Percentiles rank a stretch among this genome's conserved stretches.
phyloP scores from a whole-genome alignment of 1,284 basidiomycete species.

The Sparassis latifolia region DNA sequence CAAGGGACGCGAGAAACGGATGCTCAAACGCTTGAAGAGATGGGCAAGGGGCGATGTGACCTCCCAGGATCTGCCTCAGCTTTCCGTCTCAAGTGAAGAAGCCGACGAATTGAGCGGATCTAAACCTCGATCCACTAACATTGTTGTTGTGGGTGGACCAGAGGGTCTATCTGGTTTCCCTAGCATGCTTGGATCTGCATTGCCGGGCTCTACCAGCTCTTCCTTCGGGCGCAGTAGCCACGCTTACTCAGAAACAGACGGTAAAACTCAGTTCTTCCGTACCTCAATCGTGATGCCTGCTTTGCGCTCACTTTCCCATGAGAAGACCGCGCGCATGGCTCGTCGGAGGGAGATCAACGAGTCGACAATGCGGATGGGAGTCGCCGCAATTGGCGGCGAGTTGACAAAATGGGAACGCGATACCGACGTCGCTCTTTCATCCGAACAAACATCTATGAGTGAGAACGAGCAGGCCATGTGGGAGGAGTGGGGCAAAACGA shows the following conservation, averaged over 20 bases:
- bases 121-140: constrained; percentile 30
- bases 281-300: constrained; percentile 68
- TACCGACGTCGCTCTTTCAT: constrained; percentile 11
- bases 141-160: constrained; percentile 45
- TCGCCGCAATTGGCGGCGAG: constrained; percentile 66
- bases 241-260: constrained; percentile 10
- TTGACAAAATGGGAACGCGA: constrained; percentile 36
- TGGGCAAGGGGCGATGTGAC: constrained; percentile 61
- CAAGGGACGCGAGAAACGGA: constrained; percentile 59
- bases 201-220: constrained; percentile 11
- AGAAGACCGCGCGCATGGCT: constrained; percentile 51
- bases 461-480: constrained; percentile 41
- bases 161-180: constrained; percentile 21
- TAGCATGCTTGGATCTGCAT: constrained; percentile 16
- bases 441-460: constrained; percentile 7
- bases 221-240: constrained; percentile 10
- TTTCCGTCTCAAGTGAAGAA: constrained; percentile 35
- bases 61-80: constrained; percentile 50
- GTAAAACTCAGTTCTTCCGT: constrained; percentile 53
- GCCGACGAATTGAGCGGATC: constrained; percentile 26
- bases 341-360: constrained; percentile 73
- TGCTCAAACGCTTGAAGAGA: constrained; percentile 57
- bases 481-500: constrained; percentile 63
- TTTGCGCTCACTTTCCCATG: constrained; percentile 46
- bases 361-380: constrained; percentile 71